Percentiles rank a stretch among this genome's conserved stretches.
These are phyloP conservation scores for Tetracladium setigerum DNA, from an alignment of 495 filamentous ascomycete species.

Conservation along the genomic window DNA sequence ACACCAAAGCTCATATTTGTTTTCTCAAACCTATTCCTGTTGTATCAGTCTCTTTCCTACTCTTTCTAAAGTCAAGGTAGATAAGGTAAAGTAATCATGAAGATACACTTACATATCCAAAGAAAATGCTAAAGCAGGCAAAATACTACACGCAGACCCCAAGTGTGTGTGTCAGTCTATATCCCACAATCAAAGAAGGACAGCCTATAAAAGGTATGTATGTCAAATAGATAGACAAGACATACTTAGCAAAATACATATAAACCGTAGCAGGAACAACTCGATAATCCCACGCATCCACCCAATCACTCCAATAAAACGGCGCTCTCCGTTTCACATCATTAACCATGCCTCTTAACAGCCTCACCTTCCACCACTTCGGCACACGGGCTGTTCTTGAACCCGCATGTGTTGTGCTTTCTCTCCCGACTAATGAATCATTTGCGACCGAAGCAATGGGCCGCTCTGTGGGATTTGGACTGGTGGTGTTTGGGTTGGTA, in stretches of 20 bases:
- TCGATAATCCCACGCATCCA: conserved; percentile 79
- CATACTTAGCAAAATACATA: conserved; percentile 88
- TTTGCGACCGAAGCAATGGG: no score
- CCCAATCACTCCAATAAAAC: conserved; percentile 73
- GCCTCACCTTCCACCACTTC: conserved; percentile 20
- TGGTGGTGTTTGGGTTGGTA: no score
- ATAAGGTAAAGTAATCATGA: no score
- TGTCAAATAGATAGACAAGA: not conserved
- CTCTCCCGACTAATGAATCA: no score
- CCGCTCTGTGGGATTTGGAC: no score
- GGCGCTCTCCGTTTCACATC: conserved; percentile 66
- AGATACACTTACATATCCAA: conserved; percentile 60
- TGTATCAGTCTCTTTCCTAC: not conserved
- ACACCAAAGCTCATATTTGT: conserved; percentile 74
- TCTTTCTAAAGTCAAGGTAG: no score
- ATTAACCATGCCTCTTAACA: conserved; percentile 54
- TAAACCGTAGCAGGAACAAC: conserved; percentile 75
- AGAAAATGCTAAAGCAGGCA: conserved; percentile 77
- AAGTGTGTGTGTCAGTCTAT: no score
- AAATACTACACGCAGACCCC: conserved; percentile 46
- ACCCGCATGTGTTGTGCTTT: conserved; percentile 14
- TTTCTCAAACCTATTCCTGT: conserved; percentile 44
- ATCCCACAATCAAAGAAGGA: not conserved
- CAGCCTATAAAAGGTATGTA: conserved; percentile 2
- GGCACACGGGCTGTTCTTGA: conserved; percentile 10